Evolutionary conservation across 805 yeast species (phyloP).

Genomic region (Saccharomycopsis olivae): DNA sequence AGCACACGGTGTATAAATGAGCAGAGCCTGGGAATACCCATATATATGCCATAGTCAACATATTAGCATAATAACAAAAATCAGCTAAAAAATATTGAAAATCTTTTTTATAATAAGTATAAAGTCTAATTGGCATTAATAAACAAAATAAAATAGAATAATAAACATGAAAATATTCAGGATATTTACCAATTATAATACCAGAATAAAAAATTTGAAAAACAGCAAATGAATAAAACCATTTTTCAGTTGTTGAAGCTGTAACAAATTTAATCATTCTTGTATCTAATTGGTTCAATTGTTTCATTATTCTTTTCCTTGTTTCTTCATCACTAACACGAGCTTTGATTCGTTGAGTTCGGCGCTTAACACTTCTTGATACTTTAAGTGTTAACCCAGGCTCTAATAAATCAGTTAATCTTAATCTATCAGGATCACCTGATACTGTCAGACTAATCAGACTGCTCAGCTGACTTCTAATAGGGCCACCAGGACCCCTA

Average conservation of each 20-base stretch:
- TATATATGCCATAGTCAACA: conserved; percentile 53
- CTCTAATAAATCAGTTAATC: conserved; percentile 23
- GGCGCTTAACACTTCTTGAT: conserved; percentile 19
- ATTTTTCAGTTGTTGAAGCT: conserved; percentile 56
- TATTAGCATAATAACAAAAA: conserved; percentile 83
- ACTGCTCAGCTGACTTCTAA: too few species aligned
- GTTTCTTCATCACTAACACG: conserved; percentile 19
- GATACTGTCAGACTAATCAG: not conserved
- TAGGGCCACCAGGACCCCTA: too few species aligned
- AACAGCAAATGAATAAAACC: conserved; percentile 68
- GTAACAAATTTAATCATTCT: conserved; percentile 28
- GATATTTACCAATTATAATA: conserved; percentile 63
- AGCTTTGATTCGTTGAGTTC: conserved; percentile 18
- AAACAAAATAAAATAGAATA: conserved; percentile 53
- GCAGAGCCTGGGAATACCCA: conserved; percentile 77
- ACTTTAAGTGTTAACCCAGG: conserved; percentile 23
- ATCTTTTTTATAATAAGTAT: conserved; percentile 68
- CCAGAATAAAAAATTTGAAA: conserved; percentile 64
- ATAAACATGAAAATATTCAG: conserved; percentile 64
- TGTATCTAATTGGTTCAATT: conserved; percentile 29
- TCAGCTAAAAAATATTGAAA: conserved; percentile 88
- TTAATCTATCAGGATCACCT: conserved; percentile 21
- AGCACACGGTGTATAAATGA: conserved; percentile 69
- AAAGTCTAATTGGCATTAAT: conserved; percentile 75
- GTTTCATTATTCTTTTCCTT: conserved; percentile 21